Evolutionary conservation across 2,329 filamentous ascomycete genomes (phyloP).

Genomic region (Hypoxylon sp.): DNA sequence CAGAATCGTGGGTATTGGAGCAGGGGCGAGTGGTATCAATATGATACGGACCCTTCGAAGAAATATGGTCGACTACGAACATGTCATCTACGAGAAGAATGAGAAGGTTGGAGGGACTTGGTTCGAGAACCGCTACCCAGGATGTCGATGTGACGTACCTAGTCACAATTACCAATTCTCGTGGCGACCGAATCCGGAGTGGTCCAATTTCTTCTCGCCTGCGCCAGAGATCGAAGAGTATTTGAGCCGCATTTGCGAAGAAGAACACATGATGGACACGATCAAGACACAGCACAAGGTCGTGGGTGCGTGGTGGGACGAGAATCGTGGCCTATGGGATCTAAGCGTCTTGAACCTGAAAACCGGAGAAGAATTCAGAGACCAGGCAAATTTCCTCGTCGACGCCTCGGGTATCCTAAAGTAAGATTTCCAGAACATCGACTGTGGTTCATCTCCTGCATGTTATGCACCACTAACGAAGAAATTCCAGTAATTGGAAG

Average conservation of each 20-base stretch:
- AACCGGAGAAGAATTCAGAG: constrained; percentile 59
- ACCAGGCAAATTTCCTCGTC: constrained; percentile 64
- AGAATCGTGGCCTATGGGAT: constrained; percentile 60
- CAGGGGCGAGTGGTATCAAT: constrained; percentile 62
- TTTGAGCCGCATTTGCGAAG: constrained; percentile 63
- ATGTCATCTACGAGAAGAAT: constrained; percentile 71
- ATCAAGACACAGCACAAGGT: constrained; percentile 64
- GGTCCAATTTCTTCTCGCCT: constrained; percentile 70
- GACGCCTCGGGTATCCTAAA: constrained; percentile 68
- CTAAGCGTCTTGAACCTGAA: constrained; percentile 58
- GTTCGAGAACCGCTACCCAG: constrained; percentile 72
- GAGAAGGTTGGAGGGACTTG: constrained; percentile 69
- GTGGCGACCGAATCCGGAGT: constrained; percentile 71
- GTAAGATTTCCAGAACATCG: constrained; percentile 54
- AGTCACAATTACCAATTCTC: constrained; percentile 75
- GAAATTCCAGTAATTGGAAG: constrained; percentile 63
- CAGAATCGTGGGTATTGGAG: constrained; percentile 62
- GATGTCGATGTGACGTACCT: constrained; percentile 70
- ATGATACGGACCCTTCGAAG: constrained; percentile 62
- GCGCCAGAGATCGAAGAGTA: constrained; percentile 71
- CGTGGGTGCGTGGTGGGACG: constrained; percentile 61
- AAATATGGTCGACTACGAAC: constrained; percentile 60
- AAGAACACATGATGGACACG: constrained; percentile 61
- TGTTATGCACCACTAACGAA: constrained; percentile 33
- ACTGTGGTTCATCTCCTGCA: neutral